Percentiles rank a stretch among this genome's conserved stretches.
Conservation (phyloP, 2,329 filamentous ascomycete species). For the Fusarium redolens region DNA sequence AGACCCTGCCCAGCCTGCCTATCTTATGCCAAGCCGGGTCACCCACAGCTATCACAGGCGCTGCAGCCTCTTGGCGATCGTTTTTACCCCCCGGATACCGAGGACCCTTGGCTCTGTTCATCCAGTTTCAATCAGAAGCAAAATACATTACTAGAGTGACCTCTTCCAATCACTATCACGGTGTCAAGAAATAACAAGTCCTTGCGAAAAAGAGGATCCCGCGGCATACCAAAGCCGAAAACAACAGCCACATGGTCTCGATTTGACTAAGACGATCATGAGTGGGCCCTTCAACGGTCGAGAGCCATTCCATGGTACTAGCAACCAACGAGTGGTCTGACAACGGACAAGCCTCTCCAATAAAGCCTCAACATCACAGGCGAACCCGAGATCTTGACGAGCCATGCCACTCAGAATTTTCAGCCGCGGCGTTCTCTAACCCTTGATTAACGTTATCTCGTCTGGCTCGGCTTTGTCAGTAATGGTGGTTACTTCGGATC, state of each 20-base stretch:
- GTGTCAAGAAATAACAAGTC: not conserved
- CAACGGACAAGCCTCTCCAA: not conserved
- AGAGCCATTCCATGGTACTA: conserved; percentile 30
- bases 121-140: not conserved
- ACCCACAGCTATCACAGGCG: conserved; percentile 20
- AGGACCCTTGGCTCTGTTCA: not conserved
- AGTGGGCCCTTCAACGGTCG: conserved; percentile 34
- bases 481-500: conserved; percentile 13
- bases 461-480: not conserved
- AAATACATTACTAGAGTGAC: not conserved
- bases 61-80: conserved; percentile 37
- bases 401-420: not conserved
- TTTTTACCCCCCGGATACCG: conserved; percentile 1
- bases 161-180: not conserved
- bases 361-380: not conserved
- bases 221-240: conserved; percentile 40
- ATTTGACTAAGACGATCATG: conserved; percentile 5
- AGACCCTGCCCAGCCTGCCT: not conserved
- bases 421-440: conserved; percentile 7
- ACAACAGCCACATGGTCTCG: conserved; percentile 19
- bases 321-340: conserved; percentile 15
- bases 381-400: not conserved
- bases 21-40: conserved; percentile 40
- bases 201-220: conserved; percentile 21
- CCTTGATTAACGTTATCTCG: not conserved